These are phyloP conservation scores for Sclerotinia borealis DNA, from an alignment of 2,329 filamentous ascomycete genomes.

Conservation along the genomic window DNA sequence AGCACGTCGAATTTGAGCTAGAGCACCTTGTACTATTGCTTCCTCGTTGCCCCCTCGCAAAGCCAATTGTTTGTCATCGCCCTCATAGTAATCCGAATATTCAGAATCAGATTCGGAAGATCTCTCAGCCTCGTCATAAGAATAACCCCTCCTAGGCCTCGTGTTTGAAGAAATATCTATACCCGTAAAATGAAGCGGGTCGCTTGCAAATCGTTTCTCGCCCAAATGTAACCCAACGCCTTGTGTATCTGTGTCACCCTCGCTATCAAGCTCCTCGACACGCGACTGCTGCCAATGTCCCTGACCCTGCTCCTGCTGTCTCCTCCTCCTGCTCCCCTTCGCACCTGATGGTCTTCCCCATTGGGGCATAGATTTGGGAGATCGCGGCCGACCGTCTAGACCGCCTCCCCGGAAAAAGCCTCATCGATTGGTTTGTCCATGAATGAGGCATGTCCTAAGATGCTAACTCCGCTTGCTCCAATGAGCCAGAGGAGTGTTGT, in stretches of 20 bases:
- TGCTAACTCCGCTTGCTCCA: slow-evolving; percentile 87
- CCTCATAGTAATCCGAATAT: slow-evolving; percentile 48
- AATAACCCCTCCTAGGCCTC: slow-evolving; percentile 27
- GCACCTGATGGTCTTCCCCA: slow-evolving; percentile 99
- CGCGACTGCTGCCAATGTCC: slow-evolving; percentile 43
- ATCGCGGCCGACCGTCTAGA: slow-evolving; percentile 99
- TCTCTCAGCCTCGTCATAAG: slow-evolving; percentile 39
- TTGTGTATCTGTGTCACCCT: slow-evolving; percentile 46
- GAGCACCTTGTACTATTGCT: slow-evolving; percentile 66
- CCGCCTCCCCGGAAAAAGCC: slow-evolving; percentile 99
- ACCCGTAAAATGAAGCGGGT: slow-evolving; percentile 56
- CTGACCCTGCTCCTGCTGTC: slow-evolving; percentile 44
- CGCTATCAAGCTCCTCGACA: slow-evolving; percentile 62
- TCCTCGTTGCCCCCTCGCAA: slow-evolving; percentile 61
- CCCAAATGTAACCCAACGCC: slow-evolving; percentile 45
- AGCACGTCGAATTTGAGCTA: slow-evolving; percentile 74
- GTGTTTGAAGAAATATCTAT: slow-evolving; percentile 45
- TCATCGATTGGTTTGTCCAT: slow-evolving; percentile 99
- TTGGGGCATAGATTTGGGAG: slow-evolving; percentile 88
- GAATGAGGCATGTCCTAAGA: slow-evolving; percentile 88
- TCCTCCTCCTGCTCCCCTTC: slow-evolving; percentile 59
- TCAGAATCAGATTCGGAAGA: slow-evolving; percentile 28
- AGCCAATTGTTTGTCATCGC: slow-evolving; percentile 46
- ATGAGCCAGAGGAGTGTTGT: slow-evolving; percentile 88
- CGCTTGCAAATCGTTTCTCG: slow-evolving; percentile 49